These are phyloP conservation scores for Hanseniaspora vineae DNA, from an alignment of 805 yeast species.

Conservation along the genomic window DNA sequence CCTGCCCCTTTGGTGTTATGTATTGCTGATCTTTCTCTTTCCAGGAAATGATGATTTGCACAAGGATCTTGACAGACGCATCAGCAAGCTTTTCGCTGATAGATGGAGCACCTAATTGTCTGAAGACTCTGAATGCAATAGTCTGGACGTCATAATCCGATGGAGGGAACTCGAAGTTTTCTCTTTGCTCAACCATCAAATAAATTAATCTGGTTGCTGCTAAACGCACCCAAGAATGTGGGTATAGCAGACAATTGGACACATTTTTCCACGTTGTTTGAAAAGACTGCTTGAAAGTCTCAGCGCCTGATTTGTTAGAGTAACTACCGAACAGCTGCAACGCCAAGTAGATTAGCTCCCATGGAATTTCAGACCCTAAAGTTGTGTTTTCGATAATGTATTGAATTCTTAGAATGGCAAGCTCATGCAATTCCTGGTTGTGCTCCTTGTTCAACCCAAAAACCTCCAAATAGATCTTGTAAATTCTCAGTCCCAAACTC, in stretches of 20 bases:
- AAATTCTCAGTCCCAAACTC: slow-evolving; percentile 64
- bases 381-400: slow-evolving; percentile 24
- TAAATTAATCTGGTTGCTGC: slow-evolving; percentile 49
- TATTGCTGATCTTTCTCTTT: slow-evolving; percentile 29
- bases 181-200: slow-evolving; percentile 31
- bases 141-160: slow-evolving; percentile 44
- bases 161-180: slow-evolving; percentile 23
- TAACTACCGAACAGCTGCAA: slow-evolving; percentile 38
- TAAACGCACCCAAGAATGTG: slow-evolving; percentile 86
- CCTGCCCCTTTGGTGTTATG: slow-evolving; percentile 16
- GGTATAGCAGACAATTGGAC: slow-evolving; percentile 51
- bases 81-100: slow-evolving; percentile 49
- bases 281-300: slow-evolving; percentile 19
- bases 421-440: slow-evolving; percentile 28
- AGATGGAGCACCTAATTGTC: slow-evolving; percentile 73
- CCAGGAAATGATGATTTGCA: slow-evolving; percentile 52
- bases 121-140: slow-evolving; percentile 51
- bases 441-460: slow-evolving; percentile 24
- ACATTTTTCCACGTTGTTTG: slow-evolving; percentile 38
- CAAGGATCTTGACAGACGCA: slow-evolving; percentile 55
- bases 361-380: slow-evolving; percentile 36
- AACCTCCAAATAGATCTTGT: slow-evolving; percentile 44
- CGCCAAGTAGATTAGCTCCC: slow-evolving; percentile 70
- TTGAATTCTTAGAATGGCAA: slow-evolving; percentile 26
- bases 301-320: slow-evolving; percentile 18